Percentiles rank a stretch among this genome's conserved stretches.
phyloP scores from a whole-genome alignment of 139 green algal genomes.

The Gonium pectorale region DNA sequence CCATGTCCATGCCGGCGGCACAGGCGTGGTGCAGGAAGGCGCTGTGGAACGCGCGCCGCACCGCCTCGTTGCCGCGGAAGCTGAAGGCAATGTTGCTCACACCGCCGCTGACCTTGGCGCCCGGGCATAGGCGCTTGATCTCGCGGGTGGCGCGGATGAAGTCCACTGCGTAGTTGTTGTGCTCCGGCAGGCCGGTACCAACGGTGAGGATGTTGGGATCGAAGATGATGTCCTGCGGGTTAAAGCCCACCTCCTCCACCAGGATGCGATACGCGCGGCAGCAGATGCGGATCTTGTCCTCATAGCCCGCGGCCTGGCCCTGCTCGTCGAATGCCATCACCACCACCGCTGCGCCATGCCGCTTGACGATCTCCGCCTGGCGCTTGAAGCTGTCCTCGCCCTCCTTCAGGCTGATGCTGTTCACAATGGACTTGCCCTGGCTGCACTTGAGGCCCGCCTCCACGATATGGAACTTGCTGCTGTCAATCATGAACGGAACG shows the following conservation, averaged over 20 bases:
- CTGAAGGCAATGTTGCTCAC: conserved; percentile 99
- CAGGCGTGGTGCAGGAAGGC: conserved; percentile 97
- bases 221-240: conserved; percentile 98
- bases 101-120: conserved; percentile 94
- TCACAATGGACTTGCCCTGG: conserved; percentile 98
- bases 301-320: conserved; percentile 78
- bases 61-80: conserved; percentile 97
- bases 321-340: conserved; percentile 99
- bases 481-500: conserved; percentile 99
- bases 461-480: conserved; percentile 96
- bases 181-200: conserved; percentile 95
- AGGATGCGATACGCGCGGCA: conserved; percentile 93
- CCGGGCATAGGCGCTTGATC: conserved; percentile 97
- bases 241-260: conserved; percentile 95
- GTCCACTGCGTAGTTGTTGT: conserved; percentile 99
- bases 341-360: conserved; percentile 95
- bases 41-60: conserved; percentile 93
- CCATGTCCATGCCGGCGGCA: conserved; percentile 99
- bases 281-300: conserved; percentile 95
- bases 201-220: conserved; percentile 99
- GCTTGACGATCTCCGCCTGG: conserved; percentile 84
- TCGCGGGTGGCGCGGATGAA: conserved; percentile 94
- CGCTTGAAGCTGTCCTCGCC: conserved; percentile 93
- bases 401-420: conserved; percentile 98
- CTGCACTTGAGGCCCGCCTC: conserved; percentile 96